Conservation (phyloP, 2,329 filamentous ascomycete genomes). For the Pyrenochaeta sp. region DNA sequence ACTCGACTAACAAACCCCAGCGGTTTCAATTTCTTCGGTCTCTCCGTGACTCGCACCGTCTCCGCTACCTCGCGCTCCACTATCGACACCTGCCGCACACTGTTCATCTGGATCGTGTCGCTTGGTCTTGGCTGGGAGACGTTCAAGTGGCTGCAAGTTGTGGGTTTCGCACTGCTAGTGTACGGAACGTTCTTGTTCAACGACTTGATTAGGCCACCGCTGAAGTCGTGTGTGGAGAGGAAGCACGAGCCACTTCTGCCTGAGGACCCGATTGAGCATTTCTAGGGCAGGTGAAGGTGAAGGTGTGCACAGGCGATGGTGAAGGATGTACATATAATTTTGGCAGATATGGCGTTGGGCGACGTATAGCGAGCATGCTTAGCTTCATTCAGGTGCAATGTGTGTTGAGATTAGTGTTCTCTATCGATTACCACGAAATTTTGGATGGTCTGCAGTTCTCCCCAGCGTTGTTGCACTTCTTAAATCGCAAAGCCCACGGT, state of each 20-base stretch:
- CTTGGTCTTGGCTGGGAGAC: slow-evolving; percentile 94
- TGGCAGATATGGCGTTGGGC: slow-evolving; percentile 11
- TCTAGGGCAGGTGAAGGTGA: slow-evolving; percentile 17
- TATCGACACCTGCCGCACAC: slow-evolving; percentile 95
- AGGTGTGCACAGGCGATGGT: neutral
- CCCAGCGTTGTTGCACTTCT: too few relatives aligned
- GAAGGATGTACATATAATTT: neutral
- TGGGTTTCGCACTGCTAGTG: slow-evolving; percentile 86
- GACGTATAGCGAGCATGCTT: too few relatives aligned
- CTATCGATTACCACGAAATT: too few relatives aligned
- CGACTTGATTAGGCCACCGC: slow-evolving; percentile 84
- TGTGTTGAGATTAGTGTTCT: neutral
- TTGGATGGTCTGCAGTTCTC: too few relatives aligned
- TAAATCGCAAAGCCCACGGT: too few relatives aligned
- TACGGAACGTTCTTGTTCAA: slow-evolving; percentile 98
- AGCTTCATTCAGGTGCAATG: neutral
- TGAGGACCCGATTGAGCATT: slow-evolving; percentile 84
- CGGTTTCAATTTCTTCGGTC: slow-evolving; percentile 98
- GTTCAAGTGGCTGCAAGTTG: slow-evolving; percentile 96
- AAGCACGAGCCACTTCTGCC: slow-evolving; percentile 72
- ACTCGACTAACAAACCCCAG: slow-evolving; percentile 55
- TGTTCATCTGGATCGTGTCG: slow-evolving; percentile 98
- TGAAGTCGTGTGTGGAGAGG: slow-evolving; percentile 69
- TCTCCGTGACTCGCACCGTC: slow-evolving; percentile 88
- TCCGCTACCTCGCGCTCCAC: slow-evolving; percentile 93